phyloP scores from a whole-genome alignment of 345 rosid species.

The Eucalyptus regnans region DNA sequence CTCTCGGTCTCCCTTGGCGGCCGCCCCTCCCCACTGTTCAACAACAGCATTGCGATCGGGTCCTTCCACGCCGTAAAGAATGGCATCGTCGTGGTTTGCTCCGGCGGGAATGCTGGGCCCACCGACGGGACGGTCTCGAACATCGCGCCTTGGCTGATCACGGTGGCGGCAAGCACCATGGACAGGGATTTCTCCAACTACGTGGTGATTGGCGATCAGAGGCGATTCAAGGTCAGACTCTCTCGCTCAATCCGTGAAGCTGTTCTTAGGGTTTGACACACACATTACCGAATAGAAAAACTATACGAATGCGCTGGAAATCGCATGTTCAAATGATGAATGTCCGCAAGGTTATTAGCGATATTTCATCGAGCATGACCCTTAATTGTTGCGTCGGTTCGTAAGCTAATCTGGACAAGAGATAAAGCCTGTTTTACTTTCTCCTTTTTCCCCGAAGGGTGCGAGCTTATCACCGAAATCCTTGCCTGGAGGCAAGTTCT shows the following conservation, averaged over 20 bases:
- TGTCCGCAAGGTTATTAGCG: background rate
- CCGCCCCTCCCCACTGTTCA: constrained; percentile 15
- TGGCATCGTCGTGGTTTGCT: constrained; percentile 49
- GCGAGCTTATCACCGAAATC: constrained; percentile 46
- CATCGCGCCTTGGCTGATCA: constrained; percentile 76
- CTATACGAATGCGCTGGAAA: background rate
- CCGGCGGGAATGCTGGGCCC: constrained; percentile 85
- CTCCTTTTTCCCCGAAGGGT: constrained; percentile 35
- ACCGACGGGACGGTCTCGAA: constrained; percentile 44
- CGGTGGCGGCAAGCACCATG: constrained; percentile 84
- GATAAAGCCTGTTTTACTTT: background rate
- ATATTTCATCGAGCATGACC: too few relatives aligned
- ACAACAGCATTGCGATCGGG: constrained; percentile 55
- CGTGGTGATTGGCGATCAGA: constrained; percentile 45
- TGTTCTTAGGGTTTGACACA: background rate
- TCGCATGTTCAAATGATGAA: background rate
- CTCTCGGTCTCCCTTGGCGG: constrained; percentile 66
- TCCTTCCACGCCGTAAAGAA: constrained; percentile 65
- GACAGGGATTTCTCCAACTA: constrained; percentile 74
- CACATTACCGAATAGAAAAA: background rate
- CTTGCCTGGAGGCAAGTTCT: constrained; percentile 32
- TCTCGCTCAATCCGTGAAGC: background rate
- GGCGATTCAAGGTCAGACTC: constrained; percentile 41
- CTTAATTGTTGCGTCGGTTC: too few relatives aligned
- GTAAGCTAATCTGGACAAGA: too few relatives aligned